These are phyloP conservation scores for Tripterygium wilfordii DNA, from an alignment of 177 flowering plant genomes.

Conservation along the genomic window DNA sequence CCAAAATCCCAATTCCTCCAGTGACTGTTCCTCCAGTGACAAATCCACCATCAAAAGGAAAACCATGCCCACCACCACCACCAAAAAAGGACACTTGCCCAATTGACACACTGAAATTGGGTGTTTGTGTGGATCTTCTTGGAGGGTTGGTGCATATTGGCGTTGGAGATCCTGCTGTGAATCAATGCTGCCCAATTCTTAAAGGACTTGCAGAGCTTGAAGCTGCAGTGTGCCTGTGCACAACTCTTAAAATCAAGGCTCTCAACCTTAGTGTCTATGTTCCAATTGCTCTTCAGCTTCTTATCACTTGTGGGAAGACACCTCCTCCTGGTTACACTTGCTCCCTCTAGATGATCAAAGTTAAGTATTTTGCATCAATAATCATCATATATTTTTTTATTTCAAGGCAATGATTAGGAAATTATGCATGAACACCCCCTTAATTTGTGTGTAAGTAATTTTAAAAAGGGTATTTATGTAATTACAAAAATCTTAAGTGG, in stretches of 20 bases:
- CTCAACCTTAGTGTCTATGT: slow-evolving; percentile 65
- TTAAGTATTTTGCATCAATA: slow-evolving; percentile 14
- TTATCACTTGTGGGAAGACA: slow-evolving; percentile 76
- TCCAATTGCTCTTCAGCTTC: slow-evolving; percentile 83
- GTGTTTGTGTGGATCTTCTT: slow-evolving; percentile 81
- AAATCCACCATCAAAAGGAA: slow-evolving; percentile 11
- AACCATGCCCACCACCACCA: slow-evolving; percentile 48
- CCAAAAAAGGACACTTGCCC: slow-evolving; percentile 44
- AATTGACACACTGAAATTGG: slow-evolving; percentile 67
- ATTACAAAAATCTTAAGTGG: too few relatives aligned
- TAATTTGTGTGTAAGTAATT: too few relatives aligned
- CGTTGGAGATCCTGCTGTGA: too few relatives aligned
- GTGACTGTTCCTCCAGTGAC: slow-evolving; percentile 13
- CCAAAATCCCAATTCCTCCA: slow-evolving; percentile 12
- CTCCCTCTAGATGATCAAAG: slow-evolving; percentile 29
- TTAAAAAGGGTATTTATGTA: too few relatives aligned
- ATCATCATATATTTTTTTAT: too few relatives aligned
- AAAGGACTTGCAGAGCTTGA: slow-evolving; percentile 70
- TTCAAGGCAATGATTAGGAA: too few relatives aligned
- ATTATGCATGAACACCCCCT: too few relatives aligned
- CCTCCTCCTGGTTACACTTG: slow-evolving; percentile 91
- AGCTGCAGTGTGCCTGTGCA: slow-evolving; percentile 87
- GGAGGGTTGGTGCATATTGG: slow-evolving; percentile 86
- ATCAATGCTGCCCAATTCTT: slow-evolving; percentile 81
- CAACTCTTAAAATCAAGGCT: slow-evolving; percentile 71